Evolutionary conservation across 2,329 filamentous ascomycete species (phyloP), one percentile per base, ranked within the genome.

Genomic region (Beauveria caledonica): DNA sequence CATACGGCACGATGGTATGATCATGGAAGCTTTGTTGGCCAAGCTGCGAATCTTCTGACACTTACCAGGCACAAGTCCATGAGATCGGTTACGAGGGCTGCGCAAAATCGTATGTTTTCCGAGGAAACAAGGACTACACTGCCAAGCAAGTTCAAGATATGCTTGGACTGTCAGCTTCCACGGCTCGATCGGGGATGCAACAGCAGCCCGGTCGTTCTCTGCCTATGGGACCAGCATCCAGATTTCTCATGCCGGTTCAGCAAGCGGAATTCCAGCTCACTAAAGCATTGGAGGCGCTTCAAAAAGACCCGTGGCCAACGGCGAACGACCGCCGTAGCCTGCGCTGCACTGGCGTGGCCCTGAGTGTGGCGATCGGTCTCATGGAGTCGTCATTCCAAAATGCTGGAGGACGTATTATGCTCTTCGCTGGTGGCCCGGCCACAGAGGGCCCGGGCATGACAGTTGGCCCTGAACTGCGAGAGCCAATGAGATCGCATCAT

Each of bases 141-240:
- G 90, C 92, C 58, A 97, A 97, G 78, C 92, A 97, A 73, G 92
- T 99, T n/a, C 93, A 97, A 74, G 94, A 99, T 71, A 99, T 99
- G 94, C 86, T 99, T 55, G 94, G 92, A 29, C 81, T 97, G 59
- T 80, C 87, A 52, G 83, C 88, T 21, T 80, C 89, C 25, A 85
- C 86, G 40, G 74, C 91, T 64, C 86, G 94, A 65, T 91, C 92
- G 25, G 86, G 85, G 59, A 85, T 89, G 75, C 86, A 86, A 65
- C 84, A 86, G 64, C 86, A 88, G 68, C 87, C 89, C 51, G 90
- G 90, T 64, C 86, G 90, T 54, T 85, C 88, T 45, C 82, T 88
- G 66, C 84, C 88, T 11, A 86, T 90, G 74, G 90, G 91, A 46
- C 88, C 92, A 55, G 90, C 92, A 50, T 86, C 92, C 29, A 85